A percentile compares a stretch with the other conserved stretches of the same genome.
phyloP scores from a whole-genome alignment of 2,329 filamentous ascomycete species.

The Alternaria metachromatica region DNA sequence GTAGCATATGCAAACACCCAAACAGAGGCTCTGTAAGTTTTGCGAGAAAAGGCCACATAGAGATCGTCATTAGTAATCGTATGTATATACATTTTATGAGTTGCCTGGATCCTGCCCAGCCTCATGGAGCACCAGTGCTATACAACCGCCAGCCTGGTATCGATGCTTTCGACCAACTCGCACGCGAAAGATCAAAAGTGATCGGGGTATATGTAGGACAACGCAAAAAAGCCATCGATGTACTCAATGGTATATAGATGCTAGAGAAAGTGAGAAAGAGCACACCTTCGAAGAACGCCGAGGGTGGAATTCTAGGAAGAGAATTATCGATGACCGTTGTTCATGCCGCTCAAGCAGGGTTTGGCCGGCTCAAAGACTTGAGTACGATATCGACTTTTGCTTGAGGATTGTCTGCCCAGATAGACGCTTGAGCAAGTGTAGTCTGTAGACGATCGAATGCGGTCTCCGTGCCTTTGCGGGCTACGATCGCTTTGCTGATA shows the following conservation, averaged over 20 bases:
- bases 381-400: constrained; percentile 9
- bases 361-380: not conserved
- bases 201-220: constrained; percentile 1
- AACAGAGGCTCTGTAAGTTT: not conserved
- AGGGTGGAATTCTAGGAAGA: not conserved
- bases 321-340: not conserved
- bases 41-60: not conserved
- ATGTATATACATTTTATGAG: not conserved
- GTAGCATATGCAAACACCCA: not conserved
- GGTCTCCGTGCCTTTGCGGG: constrained; percentile 10
- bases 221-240: not conserved
- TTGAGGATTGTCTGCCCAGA: not conserved
- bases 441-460: constrained; percentile 15
- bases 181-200: not conserved
- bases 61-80: not conserved
- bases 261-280: constrained; percentile 2
- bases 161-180: not conserved
- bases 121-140: not conserved
- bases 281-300: not conserved
- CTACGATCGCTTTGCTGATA: constrained; percentile 11
- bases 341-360: not conserved
- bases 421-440: constrained; percentile 4
- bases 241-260: not conserved
- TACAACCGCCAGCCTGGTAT: not conserved
- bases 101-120: not conserved